These are phyloP conservation scores for Daldinia sp. DNA, from an alignment of 2,329 filamentous ascomycete genomes.

Conservation along the genomic window DNA sequence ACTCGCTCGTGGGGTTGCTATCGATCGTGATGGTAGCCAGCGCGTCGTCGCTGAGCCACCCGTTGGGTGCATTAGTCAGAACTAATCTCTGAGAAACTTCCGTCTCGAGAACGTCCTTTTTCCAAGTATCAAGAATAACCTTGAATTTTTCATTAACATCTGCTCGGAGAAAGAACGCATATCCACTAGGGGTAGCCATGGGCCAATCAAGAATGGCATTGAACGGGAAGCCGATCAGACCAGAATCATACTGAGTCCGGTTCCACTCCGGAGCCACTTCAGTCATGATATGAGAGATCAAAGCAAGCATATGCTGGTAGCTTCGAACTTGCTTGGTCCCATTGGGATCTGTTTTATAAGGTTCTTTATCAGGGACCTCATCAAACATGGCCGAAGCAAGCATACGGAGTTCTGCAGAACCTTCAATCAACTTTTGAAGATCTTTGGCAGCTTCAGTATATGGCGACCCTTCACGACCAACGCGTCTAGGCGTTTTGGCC, in stretches of 20 bases:
- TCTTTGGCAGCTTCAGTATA: background rate
- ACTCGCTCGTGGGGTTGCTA: slow-evolving; percentile 14
- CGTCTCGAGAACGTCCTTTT: background rate
- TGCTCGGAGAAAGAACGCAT: slow-evolving; percentile 64
- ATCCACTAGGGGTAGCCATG: slow-evolving; percentile 67
- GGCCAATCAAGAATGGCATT: slow-evolving; percentile 70
- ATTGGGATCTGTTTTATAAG: slow-evolving; percentile 15
- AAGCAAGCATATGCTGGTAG: slow-evolving; percentile 11
- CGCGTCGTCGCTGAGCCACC: slow-evolving; percentile 22
- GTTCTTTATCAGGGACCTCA: background rate
- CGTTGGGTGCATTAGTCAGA: slow-evolving; percentile 9
- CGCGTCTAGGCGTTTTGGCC: background rate
- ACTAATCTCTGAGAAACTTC: background rate
- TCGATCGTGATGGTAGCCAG: slow-evolving; percentile 6
- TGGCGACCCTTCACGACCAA: background rate
- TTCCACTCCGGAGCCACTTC: slow-evolving; percentile 1
- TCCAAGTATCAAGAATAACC: background rate
- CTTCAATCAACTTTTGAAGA: background rate
- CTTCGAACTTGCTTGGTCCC: slow-evolving; percentile 9
- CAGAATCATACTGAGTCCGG: slow-evolving; percentile 34
- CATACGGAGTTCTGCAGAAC: background rate
- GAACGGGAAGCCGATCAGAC: slow-evolving; percentile 67
- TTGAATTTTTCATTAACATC: slow-evolving; percentile 59
- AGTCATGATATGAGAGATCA: background rate
- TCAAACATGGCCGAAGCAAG: background rate